Evolutionary conservation across 139 green algal species (phyloP), one percentile per base, ranked within the genome.

Genomic region (Microglena sp.): DNA sequence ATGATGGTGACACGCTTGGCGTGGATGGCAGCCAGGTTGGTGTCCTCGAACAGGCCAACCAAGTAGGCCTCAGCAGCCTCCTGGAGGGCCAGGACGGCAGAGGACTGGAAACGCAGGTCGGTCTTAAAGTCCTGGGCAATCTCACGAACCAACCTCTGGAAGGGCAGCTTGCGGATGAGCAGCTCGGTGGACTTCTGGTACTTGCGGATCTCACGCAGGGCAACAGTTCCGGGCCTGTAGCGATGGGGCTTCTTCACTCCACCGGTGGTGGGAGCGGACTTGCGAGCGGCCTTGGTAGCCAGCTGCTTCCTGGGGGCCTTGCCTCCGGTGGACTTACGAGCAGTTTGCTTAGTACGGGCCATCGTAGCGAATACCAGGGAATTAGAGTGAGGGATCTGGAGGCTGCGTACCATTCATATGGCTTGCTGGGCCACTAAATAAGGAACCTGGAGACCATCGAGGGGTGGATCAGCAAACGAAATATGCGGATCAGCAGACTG

Each of bases 111-210:
- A 68, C 93, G 84, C 77, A 97, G 84, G 88, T 98, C 93, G 54
- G 92, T 96, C 88, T 98, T 97, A 91, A 97, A 98, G 84, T 98
- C 93, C 86, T 97, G 90, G 33, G 92, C 90, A 62, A 98, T 98
- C 82, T 98, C 92, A 58, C 93, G 85, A 8, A 98, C 92, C 60
- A 98, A 81, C 55, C 91, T 82, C 85, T 97, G 91, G 80, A 97
- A 97, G 63, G 91, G 91, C 68, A 96, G 83, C 87, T 96, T 96
- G 74, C 91, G 84, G 79, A 97, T 95, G n/a, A 97, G 86, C 73
- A 92, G 82, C 79, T 95, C 88, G 3, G 89, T 95, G 68, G 79
- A 89, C 84, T 95, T 96, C 88, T 96, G 89, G 80, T 95, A 96
- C 81, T 93, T 91, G 62, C 90, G 77, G 74, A 96, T 96, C 87